Evolutionary conservation across 2,329 filamentous ascomycete genomes (phyloP).

Genomic region (Colletotrichum melonis): DNA sequence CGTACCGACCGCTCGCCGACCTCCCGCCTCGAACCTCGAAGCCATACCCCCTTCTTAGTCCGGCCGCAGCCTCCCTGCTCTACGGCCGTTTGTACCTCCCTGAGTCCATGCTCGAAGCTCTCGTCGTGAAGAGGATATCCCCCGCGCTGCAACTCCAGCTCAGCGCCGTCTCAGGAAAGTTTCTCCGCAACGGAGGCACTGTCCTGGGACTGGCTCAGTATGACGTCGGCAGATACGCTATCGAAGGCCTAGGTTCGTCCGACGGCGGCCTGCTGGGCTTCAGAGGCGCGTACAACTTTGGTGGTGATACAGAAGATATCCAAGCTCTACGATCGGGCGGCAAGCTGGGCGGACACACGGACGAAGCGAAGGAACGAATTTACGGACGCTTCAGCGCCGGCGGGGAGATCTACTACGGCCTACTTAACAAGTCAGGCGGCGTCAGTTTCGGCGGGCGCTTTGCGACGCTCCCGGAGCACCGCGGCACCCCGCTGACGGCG

Average conservation of each 20-base stretch:
- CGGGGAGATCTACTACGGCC: constrained; percentile 94
- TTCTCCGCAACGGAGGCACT: constrained; percentile 80
- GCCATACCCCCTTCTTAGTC: constrained; percentile 14
- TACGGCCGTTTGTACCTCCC: constrained; percentile 87
- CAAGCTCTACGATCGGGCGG: constrained; percentile 36
- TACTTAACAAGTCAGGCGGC: constrained; percentile 92
- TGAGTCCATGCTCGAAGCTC: constrained; percentile 84
- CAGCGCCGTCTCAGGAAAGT: constrained; percentile 79
- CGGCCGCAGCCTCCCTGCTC: constrained; percentile 66
- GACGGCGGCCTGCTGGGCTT: constrained; percentile 91
- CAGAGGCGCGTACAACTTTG: constrained; percentile 94
- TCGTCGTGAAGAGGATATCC: constrained; percentile 83
- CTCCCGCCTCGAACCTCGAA: constrained; percentile 51
- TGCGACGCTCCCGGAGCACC: constrained; percentile 83
- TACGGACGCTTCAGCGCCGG: constrained; percentile 90
- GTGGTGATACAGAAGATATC: constrained; percentile 68
- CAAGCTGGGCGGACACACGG: constrained; percentile 40
- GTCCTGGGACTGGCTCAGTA: constrained; percentile 80
- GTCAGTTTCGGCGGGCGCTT: constrained; percentile 91
- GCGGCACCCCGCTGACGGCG: constrained; percentile 91
- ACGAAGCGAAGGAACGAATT: constrained; percentile 65
- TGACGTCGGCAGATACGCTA: constrained; percentile 86
- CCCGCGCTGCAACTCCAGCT: constrained; percentile 84
- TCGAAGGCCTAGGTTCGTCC: constrained; percentile 91
- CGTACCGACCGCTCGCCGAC: constrained; percentile 83